Evolutionary conservation across 2,329 filamentous ascomycete species (phyloP), one percentile per base, ranked within the genome.

Genomic region (Botryosphaeria dothidea): DNA sequence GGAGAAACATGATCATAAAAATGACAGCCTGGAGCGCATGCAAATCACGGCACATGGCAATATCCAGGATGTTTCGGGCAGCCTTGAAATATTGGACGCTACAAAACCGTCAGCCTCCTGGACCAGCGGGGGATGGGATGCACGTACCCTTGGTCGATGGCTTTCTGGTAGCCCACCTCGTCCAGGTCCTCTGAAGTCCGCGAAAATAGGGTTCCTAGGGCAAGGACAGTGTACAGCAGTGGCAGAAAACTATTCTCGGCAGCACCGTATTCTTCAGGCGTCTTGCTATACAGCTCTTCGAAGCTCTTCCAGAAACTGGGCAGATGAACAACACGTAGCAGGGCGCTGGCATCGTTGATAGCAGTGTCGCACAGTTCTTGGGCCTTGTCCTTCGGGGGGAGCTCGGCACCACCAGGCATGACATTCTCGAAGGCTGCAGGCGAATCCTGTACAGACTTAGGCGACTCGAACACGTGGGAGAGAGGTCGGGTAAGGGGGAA

Each of bases 281-380:
- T 82, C 23, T 83, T 87, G 68, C 90, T 86, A 76, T 96, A 97
- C 43, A 97, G 84, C 63, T 85, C 85, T 69, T 97, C 89, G 67
- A 97, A 85, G 71, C 87, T 88, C 66, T 86, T 84, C 78, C 90
- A 92, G 74, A 97, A 97, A 0, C 87, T 87, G 0, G 93, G 93
- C 57, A 91, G 83, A 72, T 97, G 93, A 4, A 96, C 86, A 64
- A 94, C 89, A 41, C 91, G 87, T 75, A 90, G 82, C 62, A 90
- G 77, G 25, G 85, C 82, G 68, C 86, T 85, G 31, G 86, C 86
- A 72, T 90, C 86, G 65, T 88, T 83, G 27, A 90, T 77, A 27
- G 87, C 85, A 72, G 84, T 85, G 63, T 83, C 81, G 73, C 86
- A 88, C 41, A 90, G 76, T 64, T 83, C 78, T 36, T 79, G 80